Evolutionary conservation across 2,329 filamentous ascomycete genomes (phyloP), one percentile per base, ranked within the genome.

Genomic region (Pezizomycotina sp.): DNA sequence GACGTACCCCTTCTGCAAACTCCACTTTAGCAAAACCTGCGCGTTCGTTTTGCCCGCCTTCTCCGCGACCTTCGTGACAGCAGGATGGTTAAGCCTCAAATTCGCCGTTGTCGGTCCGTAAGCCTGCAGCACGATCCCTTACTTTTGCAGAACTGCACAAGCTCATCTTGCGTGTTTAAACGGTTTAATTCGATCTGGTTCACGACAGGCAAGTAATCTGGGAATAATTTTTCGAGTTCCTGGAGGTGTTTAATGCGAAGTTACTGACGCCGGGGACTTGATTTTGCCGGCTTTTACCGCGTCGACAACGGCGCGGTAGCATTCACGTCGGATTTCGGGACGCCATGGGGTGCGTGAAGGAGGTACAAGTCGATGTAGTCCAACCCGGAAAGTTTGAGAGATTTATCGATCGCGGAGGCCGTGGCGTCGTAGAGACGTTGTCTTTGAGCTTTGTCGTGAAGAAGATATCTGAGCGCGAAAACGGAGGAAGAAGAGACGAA

Each of bases 121-220:
- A 0, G 81, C 80, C 57, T 89, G 72, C 2, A 89, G 65, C 0
- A 74, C 59, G 38, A 89, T 83, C 23, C 62, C 60, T 46, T 84
- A 61, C 42, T 68, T 59, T 38, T 69, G 63, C 80, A 80, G 48
- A 70, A 73, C 8, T 66, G 62, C 1, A 48, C 66, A 45, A 89
- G 82, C 23, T 65, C 63, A 0, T 62, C 63, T 34, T 75, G 69
- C 2, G 77, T 82, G 54, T 84, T 81, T 66, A 86, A 89, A 0
- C 78, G 79, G 44, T 86, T 78, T 2, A 84, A 67, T 55, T 86
- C 77, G 49, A 84, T 75, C 58, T 89, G 80, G 51, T 86, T 86
- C 32, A 86, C 69, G 1, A 71, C 68, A 0, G 80, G 79, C 6
- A 61, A 55, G 28, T 78, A 65, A 1, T 64, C 62, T 0, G 76